Percentiles rank a stretch among this genome's conserved stretches.
Conservation (phyloP, 352 stramenopile species). For the Globisporangium ultimum region DNA sequence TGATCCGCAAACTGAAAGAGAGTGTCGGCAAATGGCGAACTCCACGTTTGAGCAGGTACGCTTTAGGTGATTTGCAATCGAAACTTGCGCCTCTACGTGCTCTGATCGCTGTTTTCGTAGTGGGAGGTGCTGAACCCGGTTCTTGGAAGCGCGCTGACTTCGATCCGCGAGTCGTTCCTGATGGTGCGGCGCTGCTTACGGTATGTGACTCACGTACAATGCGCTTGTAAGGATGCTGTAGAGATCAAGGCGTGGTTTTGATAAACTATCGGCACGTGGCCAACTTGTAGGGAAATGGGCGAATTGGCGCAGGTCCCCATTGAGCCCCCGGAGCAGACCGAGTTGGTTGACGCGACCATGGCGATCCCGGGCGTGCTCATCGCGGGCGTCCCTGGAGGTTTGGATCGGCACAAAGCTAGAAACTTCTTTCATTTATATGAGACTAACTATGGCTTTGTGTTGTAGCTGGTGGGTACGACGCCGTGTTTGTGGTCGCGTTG, state of each 20-base stretch:
- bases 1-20: neutral
- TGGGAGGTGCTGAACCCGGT: slow-evolving; percentile 33
- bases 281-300: slow-evolving; percentile 77
- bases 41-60: slow-evolving; percentile 24
- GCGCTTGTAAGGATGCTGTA: too few species aligned
- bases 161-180: slow-evolving; percentile 73
- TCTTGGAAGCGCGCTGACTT: slow-evolving; percentile 41
- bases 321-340: slow-evolving; percentile 91
- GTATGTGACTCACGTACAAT: slow-evolving; percentile 17
- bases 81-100: neutral
- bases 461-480: slow-evolving; percentile 94
- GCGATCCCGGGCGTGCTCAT: slow-evolving; percentile 91
- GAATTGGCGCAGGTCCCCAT: slow-evolving; percentile 87
- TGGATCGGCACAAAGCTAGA: neutral
- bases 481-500: slow-evolving; percentile 90
- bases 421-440: neutral
- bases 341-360: slow-evolving; percentile 92
- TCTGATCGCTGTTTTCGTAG: slow-evolving; percentile 15
- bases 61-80: too few species aligned
- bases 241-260: too few species aligned
- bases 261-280: too few species aligned
- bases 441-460: neutral
- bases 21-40: slow-evolving; percentile 5
- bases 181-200: slow-evolving; percentile 80
- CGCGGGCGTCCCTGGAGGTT: slow-evolving; percentile 91